Percentiles rank a stretch among this genome's conserved stretches.
Evolutionary conservation across 2,329 filamentous ascomycete species (phyloP).

Genomic region (Rasamsonia emersonii): DNA sequence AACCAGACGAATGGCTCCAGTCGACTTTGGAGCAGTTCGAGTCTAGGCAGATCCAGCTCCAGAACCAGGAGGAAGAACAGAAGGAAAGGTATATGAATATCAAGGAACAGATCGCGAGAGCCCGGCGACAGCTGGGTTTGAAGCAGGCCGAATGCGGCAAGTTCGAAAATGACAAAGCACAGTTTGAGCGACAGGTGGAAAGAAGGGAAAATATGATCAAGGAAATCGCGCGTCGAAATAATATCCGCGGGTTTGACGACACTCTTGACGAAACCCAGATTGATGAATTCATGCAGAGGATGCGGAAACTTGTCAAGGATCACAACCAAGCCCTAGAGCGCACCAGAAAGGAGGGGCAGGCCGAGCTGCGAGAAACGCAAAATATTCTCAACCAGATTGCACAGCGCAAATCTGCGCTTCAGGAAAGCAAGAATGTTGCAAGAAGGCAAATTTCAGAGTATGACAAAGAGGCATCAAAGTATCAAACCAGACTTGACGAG

Average conservation of each 20-base stretch:
- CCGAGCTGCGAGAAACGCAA: conserved; percentile 68
- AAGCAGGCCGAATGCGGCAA: conserved; percentile 52
- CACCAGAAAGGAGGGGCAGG: conserved; percentile 61
- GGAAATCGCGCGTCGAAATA: conserved; percentile 65
- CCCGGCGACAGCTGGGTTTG: conserved; percentile 32
- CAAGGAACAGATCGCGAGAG: conserved; percentile 40
- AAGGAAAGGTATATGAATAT: conserved; percentile 59
- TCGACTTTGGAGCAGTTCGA: conserved; percentile 68
- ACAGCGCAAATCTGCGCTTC: conserved; percentile 61
- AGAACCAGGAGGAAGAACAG: conserved; percentile 54
- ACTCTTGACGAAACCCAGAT: conserved; percentile 67
- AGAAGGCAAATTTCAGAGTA: conserved; percentile 65
- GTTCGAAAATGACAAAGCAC: conserved; percentile 76
- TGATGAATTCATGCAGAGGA: conserved; percentile 65
- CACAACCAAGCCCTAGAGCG: conserved; percentile 72
- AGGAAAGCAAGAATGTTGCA: conserved; percentile 65
- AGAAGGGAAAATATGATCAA: conserved; percentile 66
- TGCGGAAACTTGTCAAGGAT: conserved; percentile 66
- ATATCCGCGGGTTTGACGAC: conserved; percentile 75
- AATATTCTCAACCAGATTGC: conserved; percentile 63
- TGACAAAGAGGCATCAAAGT: conserved; percentile 57
- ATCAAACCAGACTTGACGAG: conserved; percentile 61
- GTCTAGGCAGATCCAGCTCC: conserved; percentile 58
- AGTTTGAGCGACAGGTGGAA: conserved; percentile 71
- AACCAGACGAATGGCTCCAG: conserved; percentile 68